Evolutionary conservation across 345 rosid genomes (phyloP), one percentile per base, ranked within the genome.

Genomic region (Camelina sativa): DNA sequence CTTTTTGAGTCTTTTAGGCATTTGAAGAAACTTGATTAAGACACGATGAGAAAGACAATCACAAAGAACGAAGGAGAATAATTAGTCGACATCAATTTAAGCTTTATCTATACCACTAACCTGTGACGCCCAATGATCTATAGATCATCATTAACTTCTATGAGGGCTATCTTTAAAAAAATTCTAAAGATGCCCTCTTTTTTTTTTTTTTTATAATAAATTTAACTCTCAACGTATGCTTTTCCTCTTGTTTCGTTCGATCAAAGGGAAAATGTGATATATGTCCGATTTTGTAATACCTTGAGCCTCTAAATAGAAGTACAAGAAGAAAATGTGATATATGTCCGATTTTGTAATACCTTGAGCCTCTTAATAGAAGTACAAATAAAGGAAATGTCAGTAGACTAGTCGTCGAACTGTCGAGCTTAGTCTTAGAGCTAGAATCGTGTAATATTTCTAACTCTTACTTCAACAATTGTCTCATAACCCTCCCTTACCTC

Each of bases 51-150:
- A 54, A 22, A 54, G 80, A 76, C 80, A 44, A 62, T 76, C 80
- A 69, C 75, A 69, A 69, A 76, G 70, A 62, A 76, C 75, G 75
- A 76, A 69, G 19, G 65, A 69, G 59, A 76, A 76, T 54, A 69
- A 62, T 54, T 22, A 62, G 59, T 76, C 65, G 30, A 62, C 65
- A 64, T 69, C 75, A 54, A 4, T 55, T 62, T 62, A 37, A 55
- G 44, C 75, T 69, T 62, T 69, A 54, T 41, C 59, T 62, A 76
- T 55, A 71, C 65, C 80, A 69, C 75, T 69, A 69, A 69, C 60
- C 13, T 19, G 11, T 5, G 3, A 54, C 48, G 38, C 46, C 69
- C 70, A 69, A 62, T 69, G 47, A 53, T 68, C 22, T 67, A 52
- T 32, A 7, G 10, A 60, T 43, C 74, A 69, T 62, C 70, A 35